Base-by-base conservation (phyloP, 768 basidiomycete genomes). In the Russula lepida region DNA sequence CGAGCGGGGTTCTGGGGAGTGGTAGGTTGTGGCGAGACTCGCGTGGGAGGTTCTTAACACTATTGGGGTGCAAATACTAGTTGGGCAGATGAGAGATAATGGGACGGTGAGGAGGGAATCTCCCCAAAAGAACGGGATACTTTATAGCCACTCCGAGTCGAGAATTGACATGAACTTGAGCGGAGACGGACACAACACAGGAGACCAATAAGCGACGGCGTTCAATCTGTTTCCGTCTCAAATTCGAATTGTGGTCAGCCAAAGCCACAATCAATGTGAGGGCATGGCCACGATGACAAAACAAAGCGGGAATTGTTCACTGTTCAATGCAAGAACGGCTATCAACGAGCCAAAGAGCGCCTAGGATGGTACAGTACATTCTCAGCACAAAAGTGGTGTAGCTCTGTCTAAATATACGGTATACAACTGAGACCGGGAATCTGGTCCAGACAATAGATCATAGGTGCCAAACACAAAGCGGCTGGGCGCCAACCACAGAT, bases 131-230 rank as follows among this genome's bases (percentile, higher is more conserved):
- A 35, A 17, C 23, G 8, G 27, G 47, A 25, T 37, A 21, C 9
- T 56, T 60, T 60, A 60, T 60, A 60, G 37, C 19, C n/a, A 30
- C 27, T 17, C n/a, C n/a, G n/a, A n/a, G n/a, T n/a, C 28, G 12
- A 33, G 21, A 37, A 4, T 37, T 19, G 33, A 25, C 19, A 17
- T 43, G 32, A 6, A 27, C 27, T 23, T 37, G 33, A n/a, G 39
- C 21, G n/a, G 55, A 3, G 17, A 39, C 21, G 35, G 35, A 19
- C 17, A 43, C 54, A 48, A 54, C 39, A 32, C 43, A 56, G 48
- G 48, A 32, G 55, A 35, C 32, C 7, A n/a, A n/a, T n/a, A n/a
- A n/a, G n/a, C n/a, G n/a, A n/a, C n/a, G n/a, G n/a, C n/a, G n/a
- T 35, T 35, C 13, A 6, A 35, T 15, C 33, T 12, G 13, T 12